These are phyloP conservation scores for Fusarium anguioides DNA, from an alignment of 2,329 filamentous ascomycete species.

Conservation along the genomic window DNA sequence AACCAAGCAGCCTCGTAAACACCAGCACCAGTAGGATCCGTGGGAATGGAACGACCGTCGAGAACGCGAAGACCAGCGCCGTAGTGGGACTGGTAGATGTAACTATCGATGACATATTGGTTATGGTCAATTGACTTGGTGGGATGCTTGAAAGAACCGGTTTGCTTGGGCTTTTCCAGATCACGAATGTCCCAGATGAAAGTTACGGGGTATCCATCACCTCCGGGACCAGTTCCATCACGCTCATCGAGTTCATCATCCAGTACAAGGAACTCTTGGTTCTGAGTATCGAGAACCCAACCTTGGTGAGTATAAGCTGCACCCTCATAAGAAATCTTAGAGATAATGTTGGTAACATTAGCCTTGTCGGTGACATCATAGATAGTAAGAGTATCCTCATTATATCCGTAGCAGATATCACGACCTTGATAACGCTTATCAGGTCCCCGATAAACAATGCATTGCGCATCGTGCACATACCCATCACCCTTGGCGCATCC, in stretches of 20 bases:
- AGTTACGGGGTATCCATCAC: constrained; percentile 59
- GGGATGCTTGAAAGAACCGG: constrained; percentile 55
- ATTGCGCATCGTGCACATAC: constrained; percentile 71
- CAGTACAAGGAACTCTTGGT: constrained; percentile 59
- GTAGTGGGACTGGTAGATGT: constrained; percentile 63
- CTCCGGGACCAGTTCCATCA: constrained; percentile 52
- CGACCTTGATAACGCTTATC: constrained; percentile 58
- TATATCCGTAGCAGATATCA: constrained; percentile 68
- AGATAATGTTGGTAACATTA: constrained; percentile 57
- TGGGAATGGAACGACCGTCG: constrained; percentile 51
- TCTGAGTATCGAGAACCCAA: constrained; percentile 60
- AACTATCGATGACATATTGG: constrained; percentile 59
- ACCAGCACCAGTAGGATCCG: constrained; percentile 57
- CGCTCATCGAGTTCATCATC: constrained; percentile 66
- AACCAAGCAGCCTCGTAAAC: constrained; percentile 63
- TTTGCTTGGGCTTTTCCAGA: constrained; percentile 56
- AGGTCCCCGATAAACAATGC: constrained; percentile 65
- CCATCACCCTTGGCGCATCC: constrained; percentile 66
- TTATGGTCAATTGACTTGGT: constrained; percentile 60
- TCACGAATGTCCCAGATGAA: constrained; percentile 63
- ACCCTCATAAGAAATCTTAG: constrained; percentile 65
- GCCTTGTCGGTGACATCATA: constrained; percentile 64
- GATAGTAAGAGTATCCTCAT: constrained; percentile 64
- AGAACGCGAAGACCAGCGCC: constrained; percentile 59
- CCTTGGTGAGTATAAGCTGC: constrained; percentile 70